Evolutionary conservation across 1,139 yeast species (phyloP), one percentile per base, ranked within the genome.

Genomic region (Lizanozyma gosingica): DNA sequence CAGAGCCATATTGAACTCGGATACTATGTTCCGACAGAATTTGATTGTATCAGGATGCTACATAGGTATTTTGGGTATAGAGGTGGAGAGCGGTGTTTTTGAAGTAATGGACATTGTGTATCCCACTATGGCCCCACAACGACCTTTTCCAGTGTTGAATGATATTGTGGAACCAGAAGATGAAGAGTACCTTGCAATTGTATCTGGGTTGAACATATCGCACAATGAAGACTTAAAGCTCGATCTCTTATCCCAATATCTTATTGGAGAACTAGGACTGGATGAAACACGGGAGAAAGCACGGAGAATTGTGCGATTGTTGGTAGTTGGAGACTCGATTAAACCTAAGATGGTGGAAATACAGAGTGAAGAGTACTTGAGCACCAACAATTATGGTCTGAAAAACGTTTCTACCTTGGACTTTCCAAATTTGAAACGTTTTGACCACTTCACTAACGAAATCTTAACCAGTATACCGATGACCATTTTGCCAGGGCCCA

Each of bases 1-100:
- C 3, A 68, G 99, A 39, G 82, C 94, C 9, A 59, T 78, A 22
- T 63, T 92, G 29, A 78, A 76, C 39, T 94, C 95, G 29, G 82
- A 78, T 33, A 67, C 73, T 15, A 63, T 80, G 39, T 65, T 71
- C 43, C 46, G 51, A 43, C 51, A 63, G 49, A 50, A 76, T 57
- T 59, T 73, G 3, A 65, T 92, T 33, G 95, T 90, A 0, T 90
- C 97, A 0, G 99, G 99, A 2, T 75, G 82, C 17, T 82, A 90
- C 1, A 77, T 88, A 11, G 97, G 92, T 0, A 75, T 88, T 0
- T 60, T 90, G 16, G 99, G 99, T 0, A 78, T 85, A 61, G 97
- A 90, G 55, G 71, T 83, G 9, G 78, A 77, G 37, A 80, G 90
- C 0, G 98, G 97, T 2, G 71, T 83, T 6, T 90, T 94, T 58